These are phyloP conservation scores for Phalaenopsis aphrodite DNA, from an alignment of 106 monocot species.

Conservation along the genomic window DNA sequence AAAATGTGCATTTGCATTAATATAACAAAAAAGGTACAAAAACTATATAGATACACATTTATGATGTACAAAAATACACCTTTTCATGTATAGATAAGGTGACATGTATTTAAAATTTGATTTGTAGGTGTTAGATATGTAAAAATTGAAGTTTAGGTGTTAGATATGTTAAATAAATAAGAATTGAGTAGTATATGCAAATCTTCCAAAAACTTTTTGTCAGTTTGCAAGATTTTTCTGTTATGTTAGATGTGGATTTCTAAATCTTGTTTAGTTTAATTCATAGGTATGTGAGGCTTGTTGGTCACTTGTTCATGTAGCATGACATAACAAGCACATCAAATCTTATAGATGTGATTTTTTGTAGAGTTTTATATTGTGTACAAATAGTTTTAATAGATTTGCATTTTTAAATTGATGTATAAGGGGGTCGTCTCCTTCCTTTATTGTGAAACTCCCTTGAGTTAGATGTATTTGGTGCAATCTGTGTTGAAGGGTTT, in stretches of 20 bases:
- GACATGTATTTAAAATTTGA: too few relatives aligned
- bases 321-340: not conserved
- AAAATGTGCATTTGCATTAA: too few relatives aligned
- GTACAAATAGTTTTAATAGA: not conserved
- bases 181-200: too few relatives aligned
- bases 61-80: too few relatives aligned
- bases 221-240: too few relatives aligned
- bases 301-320: not conserved
- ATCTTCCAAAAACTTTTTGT: too few relatives aligned
- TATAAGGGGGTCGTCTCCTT: not conserved
- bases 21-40: too few relatives aligned
- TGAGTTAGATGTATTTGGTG: not conserved
- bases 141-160: too few relatives aligned
- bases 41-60: too few relatives aligned
- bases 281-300: not conserved
- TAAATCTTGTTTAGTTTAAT: not conserved
- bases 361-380: not conserved
- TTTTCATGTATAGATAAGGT: too few relatives aligned
- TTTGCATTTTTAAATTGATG: not conserved
- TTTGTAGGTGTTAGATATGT: too few relatives aligned
- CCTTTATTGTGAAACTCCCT: conserved; percentile 1
- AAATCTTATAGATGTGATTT: not conserved
- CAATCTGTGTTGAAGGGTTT: not conserved
- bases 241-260: not conserved
- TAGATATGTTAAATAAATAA: too few relatives aligned